phyloP scores from a whole-genome alignment of 371 early-diverging fungal genomes.

The Dichotomocladium elegans region DNA sequence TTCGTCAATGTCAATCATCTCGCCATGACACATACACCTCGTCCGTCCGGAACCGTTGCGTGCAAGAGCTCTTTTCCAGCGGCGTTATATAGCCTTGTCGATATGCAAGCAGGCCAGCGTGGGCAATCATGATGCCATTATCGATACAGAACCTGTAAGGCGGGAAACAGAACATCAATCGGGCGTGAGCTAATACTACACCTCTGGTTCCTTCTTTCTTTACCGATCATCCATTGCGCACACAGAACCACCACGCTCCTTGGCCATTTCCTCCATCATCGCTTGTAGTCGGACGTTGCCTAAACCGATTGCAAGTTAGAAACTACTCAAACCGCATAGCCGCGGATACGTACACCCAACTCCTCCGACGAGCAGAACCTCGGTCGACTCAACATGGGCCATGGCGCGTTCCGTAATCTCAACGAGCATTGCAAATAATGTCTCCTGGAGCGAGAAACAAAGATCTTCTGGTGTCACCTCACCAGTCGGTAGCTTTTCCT shows the following conservation, averaged over 20 bases:
- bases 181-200: no score
- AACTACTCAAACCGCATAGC: neutral
- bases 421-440: conserved; percentile 97
- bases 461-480: conserved; percentile 82
- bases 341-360: conserved; percentile 94
- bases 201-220: neutral
- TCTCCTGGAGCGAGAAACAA: conserved; percentile 98
- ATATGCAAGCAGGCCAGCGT: conserved; percentile 88
- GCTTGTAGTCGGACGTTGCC: conserved; percentile 92
- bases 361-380: conserved; percentile 98
- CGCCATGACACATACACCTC: conserved; percentile 91
- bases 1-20: conserved; percentile 31
- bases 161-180: neutral
- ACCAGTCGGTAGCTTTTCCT: conserved; percentile 55
- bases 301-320: conserved; percentile 9
- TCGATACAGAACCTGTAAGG: conserved; percentile 91
- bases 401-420: conserved; percentile 99
- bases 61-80: conserved; percentile 85
- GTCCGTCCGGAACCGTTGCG: conserved; percentile 96
- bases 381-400: conserved; percentile 93
- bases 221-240: conserved; percentile 97
- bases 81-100: conserved; percentile 70
- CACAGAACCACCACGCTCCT: conserved; percentile 85
- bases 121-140: conserved; percentile 99
- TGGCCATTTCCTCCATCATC: conserved; percentile 98